A percentile compares a stretch with the other conserved stretches of the same genome.
Conservation (phyloP, 2,329 filamentous ascomycete species). For the Calonectria naviculata region DNA sequence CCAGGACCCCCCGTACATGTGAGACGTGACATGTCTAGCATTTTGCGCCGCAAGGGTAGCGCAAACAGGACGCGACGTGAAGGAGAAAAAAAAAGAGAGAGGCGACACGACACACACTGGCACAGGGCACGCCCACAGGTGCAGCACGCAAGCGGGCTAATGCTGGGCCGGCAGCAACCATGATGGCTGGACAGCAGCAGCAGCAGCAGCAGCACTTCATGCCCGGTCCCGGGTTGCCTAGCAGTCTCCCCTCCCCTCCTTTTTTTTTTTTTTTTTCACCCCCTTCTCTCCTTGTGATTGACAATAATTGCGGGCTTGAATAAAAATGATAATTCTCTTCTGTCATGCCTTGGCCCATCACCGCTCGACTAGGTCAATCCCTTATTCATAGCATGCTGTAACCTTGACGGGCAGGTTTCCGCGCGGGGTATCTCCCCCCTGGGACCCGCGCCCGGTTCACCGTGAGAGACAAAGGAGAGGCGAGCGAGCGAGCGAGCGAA, state of each 20-base stretch:
- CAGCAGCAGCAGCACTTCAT: background rate
- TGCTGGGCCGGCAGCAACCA: slow-evolving; percentile 5
- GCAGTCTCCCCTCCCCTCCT: background rate
- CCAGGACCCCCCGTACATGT: background rate
- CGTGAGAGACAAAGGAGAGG: background rate
- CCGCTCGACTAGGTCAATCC: background rate
- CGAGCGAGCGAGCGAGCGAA: background rate
- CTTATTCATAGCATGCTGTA: background rate
- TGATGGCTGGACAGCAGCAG: background rate
- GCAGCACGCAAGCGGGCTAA: background rate
- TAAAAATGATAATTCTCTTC: background rate
- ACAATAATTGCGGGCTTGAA: background rate
- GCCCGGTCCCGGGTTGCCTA: background rate
- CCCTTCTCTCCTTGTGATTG: background rate
- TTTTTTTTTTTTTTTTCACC: background rate
- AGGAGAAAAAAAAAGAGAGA: no score
- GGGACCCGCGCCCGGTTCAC: background rate
- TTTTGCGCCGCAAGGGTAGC: slow-evolving; percentile 2
- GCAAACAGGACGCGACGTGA: background rate
- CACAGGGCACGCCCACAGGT: background rate
- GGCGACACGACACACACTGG: background rate
- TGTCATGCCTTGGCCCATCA: no score
- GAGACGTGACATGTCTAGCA: slow-evolving; percentile 17
- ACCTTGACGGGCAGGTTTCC: background rate
- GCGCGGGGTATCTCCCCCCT: background rate